Base-by-base conservation (phyloP, 169 alveolate species). In the Cryptosporidium meleagridis region DNA sequence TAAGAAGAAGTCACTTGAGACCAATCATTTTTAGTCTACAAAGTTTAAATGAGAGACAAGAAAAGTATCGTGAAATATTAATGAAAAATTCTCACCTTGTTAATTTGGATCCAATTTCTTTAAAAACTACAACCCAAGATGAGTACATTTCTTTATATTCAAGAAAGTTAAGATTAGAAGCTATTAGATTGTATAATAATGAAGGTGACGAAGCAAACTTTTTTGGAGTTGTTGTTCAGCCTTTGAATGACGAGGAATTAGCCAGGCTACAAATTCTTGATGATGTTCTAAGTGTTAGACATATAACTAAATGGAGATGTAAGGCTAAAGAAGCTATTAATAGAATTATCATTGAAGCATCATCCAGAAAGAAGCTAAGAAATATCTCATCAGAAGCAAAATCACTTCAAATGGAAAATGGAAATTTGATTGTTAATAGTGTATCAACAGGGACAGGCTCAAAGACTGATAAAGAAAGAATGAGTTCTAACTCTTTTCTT, bases 371-470 rank as follows among this genome's bases (percentile, higher is more conserved):
- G 23, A 80, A 80, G 55, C 48, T 62, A 3, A 35, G 89, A 48
- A 59, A 80, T 18, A 31, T 80, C 33, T 80, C 75, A 16, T 33
- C 75, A 33, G 89, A 80, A 5, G 55, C 89, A 21, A 73, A 73
- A 23, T 73, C 86, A 73, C 71, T 73, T 37, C 70, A 73, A 53
- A 73, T 73, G 86, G 86, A 73, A 53, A 73, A 73, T n/a, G 86
- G 86, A 16, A 73, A 73, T 80, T 33, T 80, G 12, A 44, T 44
- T 9, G 45, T 62, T 21, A 59, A 62, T 65, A 39, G 59, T 35
- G 51, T 29, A 1, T 44, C 59, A 16, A 8, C 55, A 21, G 18
- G 55, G 21, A 48, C 33, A 16, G 45, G 9, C 6, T 39, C 59
- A 9, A 55, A 3, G n/a, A 9, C 33, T 23, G 37, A 55, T 16